phyloP scores from a whole-genome alignment of 805 yeast genomes.

The Barnettozyma sucrosica region DNA sequence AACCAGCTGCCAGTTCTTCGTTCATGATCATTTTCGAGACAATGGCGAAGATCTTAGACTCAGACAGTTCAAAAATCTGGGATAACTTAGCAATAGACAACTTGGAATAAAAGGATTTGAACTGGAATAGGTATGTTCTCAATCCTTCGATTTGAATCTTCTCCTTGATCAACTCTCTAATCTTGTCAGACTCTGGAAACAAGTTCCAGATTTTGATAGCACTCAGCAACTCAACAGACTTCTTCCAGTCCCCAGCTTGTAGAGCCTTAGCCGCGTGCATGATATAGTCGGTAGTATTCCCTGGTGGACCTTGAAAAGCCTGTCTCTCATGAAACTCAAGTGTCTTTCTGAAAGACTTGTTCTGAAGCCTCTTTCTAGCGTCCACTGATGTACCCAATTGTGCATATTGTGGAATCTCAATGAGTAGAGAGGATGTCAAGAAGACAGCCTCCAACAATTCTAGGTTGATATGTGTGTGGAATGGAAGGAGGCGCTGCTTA shows the following conservation, averaged over 20 bases:
- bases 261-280: constrained; percentile 88
- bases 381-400: constrained; percentile 50
- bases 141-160: constrained; percentile 87
- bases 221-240: constrained; percentile 63
- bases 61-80: constrained; percentile 57
- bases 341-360: constrained; percentile 85
- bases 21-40: constrained; percentile 70
- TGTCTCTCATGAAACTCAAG: constrained; percentile 92
- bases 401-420: constrained; percentile 89
- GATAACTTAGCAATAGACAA: constrained; percentile 65
- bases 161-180: constrained; percentile 65
- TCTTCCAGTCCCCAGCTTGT: constrained; percentile 85
- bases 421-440: constrained; percentile 81
- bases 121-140: constrained; percentile 86
- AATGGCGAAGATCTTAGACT: constrained; percentile 50
- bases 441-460: constrained; percentile 93
- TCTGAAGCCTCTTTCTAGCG: constrained; percentile 56
- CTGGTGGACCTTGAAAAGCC: constrained; percentile 96
- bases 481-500: constrained; percentile 82
- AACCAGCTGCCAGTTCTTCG: constrained; percentile 70
- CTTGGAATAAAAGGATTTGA: constrained; percentile 68
- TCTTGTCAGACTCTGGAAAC: constrained; percentile 59
- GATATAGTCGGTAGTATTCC: constrained; percentile 88
- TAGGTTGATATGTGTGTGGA: constrained; percentile 96
- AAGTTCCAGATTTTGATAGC: constrained; percentile 84